Evolutionary conservation across 2,329 filamentous ascomycete species (phyloP).

Genomic region (Ambrosiella xylebori): DNA sequence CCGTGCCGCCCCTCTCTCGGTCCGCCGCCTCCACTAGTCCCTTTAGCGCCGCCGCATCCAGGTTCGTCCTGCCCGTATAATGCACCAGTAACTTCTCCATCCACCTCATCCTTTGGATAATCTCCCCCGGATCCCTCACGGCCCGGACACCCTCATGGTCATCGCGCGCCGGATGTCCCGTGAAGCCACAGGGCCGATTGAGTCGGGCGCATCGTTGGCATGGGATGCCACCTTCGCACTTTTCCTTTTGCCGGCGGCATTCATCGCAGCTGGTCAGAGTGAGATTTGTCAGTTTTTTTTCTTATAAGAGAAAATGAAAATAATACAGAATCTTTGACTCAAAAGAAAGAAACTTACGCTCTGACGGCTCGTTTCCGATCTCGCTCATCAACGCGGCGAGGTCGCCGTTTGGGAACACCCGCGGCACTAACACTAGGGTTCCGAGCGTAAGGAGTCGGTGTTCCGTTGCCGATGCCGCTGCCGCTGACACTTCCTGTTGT

Average conservation of each 20-base stretch:
- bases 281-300: background rate
- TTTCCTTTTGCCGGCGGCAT: constrained; percentile 37
- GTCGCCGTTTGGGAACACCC: constrained; percentile 14
- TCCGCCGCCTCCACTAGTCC: constrained; percentile 27
- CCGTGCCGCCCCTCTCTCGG: constrained; percentile 14
- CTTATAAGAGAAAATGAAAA: background rate
- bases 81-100: constrained; percentile 33
- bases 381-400: constrained; percentile 16
- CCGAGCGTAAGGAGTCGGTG: background rate
- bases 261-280: constrained; percentile 28
- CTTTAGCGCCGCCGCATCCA: constrained; percentile 26
- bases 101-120: constrained; percentile 15
- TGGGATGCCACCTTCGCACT: constrained; percentile 37
- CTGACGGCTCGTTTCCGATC: constrained; percentile 18
- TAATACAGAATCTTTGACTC: background rate
- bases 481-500: constrained; percentile 7
- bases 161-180: constrained; percentile 16
- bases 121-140: constrained; percentile 13
- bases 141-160: background rate
- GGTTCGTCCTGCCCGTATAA: constrained; percentile 27
- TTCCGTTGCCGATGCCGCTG: constrained; percentile 9
- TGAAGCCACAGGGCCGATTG: constrained; percentile 32
- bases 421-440: constrained; percentile 3
- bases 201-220: constrained; percentile 35
- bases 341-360: constrained; percentile 15